Evolutionary conservation across 1,139 yeast species (phyloP), one percentile per base, ranked within the genome.

Genomic region (Kluyveromyces marxianus): DNA sequence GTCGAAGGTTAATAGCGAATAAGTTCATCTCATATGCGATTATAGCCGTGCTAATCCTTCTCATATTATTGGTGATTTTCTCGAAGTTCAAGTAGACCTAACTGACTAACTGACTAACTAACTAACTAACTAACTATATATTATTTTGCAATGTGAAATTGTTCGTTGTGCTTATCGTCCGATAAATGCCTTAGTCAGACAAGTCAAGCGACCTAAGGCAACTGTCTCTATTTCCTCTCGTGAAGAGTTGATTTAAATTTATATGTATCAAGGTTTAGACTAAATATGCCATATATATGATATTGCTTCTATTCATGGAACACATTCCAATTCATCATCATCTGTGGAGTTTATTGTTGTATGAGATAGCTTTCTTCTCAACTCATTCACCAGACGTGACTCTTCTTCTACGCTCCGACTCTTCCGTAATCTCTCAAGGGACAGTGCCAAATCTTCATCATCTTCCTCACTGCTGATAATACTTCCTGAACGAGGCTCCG

Each of bases 1-100:
- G 96, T 30, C 76, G 97, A 66, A 71, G 98, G 59, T 75, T 92
- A 73, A 90, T 95, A n/a, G 95, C 97, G 3, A 94, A 94, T 67
- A 84, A 89, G 66, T 75, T 90, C 56, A 87, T 94, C 51, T 89
- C 96, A 49, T 88, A 89, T 58, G 96, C 95, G n/a, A 92, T 94
- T 49, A 92, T 94, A 49, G 96, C 86, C 2, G 90, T 92, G 14
- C 75, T 94, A 59, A 80, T 92, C 4, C 63, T 92, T 48, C 74
- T 94, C 58, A 94, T 94, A 48, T 71, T 92, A 52, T 73, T 94
- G 54, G 97, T 90, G 26, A 72, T 92, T 52, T 89, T 87, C 46
- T 83, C 92, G 62, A 92, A 92, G 66, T 88, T 92, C 43, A 58
- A 51, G 37, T 61, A 44, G 45, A 14, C 21, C 21, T 14, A 14